Base-by-base conservation (phyloP, 1,284 basidiomycete genomes). In the Ustilago esculenta region DNA sequence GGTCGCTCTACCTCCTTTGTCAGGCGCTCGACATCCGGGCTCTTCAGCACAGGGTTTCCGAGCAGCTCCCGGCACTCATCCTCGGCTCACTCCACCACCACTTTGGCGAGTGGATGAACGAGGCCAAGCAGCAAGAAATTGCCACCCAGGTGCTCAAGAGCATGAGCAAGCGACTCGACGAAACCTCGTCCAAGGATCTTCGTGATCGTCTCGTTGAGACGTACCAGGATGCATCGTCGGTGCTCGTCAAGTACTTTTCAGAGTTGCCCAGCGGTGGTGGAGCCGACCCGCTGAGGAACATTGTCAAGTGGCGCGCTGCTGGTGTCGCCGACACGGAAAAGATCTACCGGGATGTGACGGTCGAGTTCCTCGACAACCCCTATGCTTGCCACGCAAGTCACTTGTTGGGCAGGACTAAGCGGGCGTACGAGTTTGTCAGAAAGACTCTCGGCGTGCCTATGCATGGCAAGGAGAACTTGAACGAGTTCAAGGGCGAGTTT, bases 11-110 rank as follows among this genome's bases (percentile, higher is more conserved):
- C 42, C 35, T 75, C 9, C 68, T 79, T 25, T 77, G 75, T 48
- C 76, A 79, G 57, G 76, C 76, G 10, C 48, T 77, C 14, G 76
- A 79, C 49, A 73, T 79, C 35, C 60, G 76, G 14, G 76, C 76
- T 18, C 43, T 79, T 40, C 75, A 79, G 57, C 34, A 59, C 43
- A 64, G 61, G 51, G 57, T 72, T 1, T 67, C 65, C 1, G 55
- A 32, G 17, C 52, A 63, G 54, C 51, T 79, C 15, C 67, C 60
- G 18, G 68, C 37, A 8, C 44, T 67, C 14, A 67, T 79, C 34
- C 40, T 42, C 1, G 33, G 32, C 0, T 69, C 66, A n/a, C 57
- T 79, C 21, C 40, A 50, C 18, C 44, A 27, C 20, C 73, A 64
- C 58, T 79, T 79, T 48, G 65, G 60, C 25, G 73, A 67, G 14